Evolutionary conservation across 225 moss, liverwort and hornwort species (phyloP), one percentile per base, ranked within the genome.

Genomic region (Marchantia polymorpha): DNA sequence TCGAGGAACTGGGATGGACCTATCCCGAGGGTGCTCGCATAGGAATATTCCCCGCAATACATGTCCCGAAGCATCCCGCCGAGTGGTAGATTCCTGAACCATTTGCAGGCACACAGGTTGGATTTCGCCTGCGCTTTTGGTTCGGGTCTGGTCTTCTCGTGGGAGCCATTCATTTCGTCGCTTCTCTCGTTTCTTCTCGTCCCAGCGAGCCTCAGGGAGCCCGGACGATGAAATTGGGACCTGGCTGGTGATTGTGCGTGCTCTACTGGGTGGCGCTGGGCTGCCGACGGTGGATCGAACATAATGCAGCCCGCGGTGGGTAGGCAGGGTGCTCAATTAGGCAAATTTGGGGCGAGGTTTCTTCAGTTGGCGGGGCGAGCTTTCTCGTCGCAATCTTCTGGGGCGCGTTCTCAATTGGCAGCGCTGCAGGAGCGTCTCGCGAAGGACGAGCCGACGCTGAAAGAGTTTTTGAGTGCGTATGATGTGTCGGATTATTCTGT

Each of bases 401-500:
- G 23, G n/a, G 47, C 54, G 27, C 68, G 87, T n/a, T 68, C 87
- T 52, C 82, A 87, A 27, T 81, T 96, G 68, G 82, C 85, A 52
- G 86, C 90, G 2, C 77, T 96, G 87, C 94, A 93, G 68, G 90
- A 94, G 82, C 86, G 82, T 0, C 91, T 96, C 13, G 83, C 85
- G 8, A 68, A 79, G 51, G 88, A 85, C 22, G 94, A 92, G 74
- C 96, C 96, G 10, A 89, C 86, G 22, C 52, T 96, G 20, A 90
- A 88, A 52, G 96, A 91, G 50, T 94, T 96, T 76, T 81, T 96
- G 81, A 76, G 88, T 47, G 90, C 91, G 46, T 90, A 92, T 11
- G 94, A 93, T 85, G 84, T 85, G 0, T 74, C 89, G 65, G 95
- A 94, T 7, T 99, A 99, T 78, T 99, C 99, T 5, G 93, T 99